These are phyloP conservation scores for Colletotrichum australisinense DNA, from an alignment of 2,329 filamentous ascomycete genomes.

Conservation along the genomic window DNA sequence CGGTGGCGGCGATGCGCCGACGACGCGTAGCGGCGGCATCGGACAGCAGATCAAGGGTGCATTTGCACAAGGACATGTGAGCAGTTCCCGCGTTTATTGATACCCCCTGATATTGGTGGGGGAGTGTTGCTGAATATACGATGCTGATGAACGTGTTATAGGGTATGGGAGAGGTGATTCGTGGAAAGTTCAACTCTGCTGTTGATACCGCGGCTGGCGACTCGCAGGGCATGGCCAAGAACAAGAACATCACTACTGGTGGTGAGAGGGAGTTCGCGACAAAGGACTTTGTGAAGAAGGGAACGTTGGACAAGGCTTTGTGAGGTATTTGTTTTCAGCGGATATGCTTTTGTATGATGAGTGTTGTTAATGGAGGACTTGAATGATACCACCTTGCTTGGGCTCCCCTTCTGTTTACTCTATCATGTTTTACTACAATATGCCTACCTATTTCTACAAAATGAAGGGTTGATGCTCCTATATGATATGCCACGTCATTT, in stretches of 20 bases:
- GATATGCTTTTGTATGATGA: not conserved
- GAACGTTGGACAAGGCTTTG: slow-evolving; percentile 29
- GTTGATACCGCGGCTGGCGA: slow-evolving; percentile 45
- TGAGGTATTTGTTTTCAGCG: not conserved
- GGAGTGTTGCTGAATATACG: too few relatives aligned
- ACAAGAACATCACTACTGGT: slow-evolving; percentile 40
- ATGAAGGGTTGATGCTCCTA: too few relatives aligned
- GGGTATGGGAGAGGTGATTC: slow-evolving; percentile 34
- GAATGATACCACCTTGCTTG: not conserved
- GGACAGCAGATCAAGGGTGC: slow-evolving; percentile 29
- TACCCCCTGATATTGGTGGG: too few relatives aligned
- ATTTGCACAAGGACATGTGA: slow-evolving; percentile 34
- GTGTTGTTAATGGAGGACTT: not conserved
- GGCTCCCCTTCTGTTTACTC: too few relatives aligned
- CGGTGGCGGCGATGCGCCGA: slow-evolving; percentile 28
- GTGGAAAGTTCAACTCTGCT: slow-evolving; percentile 48
- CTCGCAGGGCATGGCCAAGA: slow-evolving; percentile 46
- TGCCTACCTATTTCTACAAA: too few relatives aligned
- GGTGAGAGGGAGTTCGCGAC: slow-evolving; percentile 35
- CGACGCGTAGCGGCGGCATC: slow-evolving; percentile 28
- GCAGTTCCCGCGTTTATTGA: not conserved
- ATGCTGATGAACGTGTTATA: not conserved
- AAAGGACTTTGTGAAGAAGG: slow-evolving; percentile 34
- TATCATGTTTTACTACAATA: too few relatives aligned
- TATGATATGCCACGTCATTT: too few relatives aligned